phyloP scores from a whole-genome alignment of 495 filamentous ascomycete species.

The Pyronema domesticum region DNA sequence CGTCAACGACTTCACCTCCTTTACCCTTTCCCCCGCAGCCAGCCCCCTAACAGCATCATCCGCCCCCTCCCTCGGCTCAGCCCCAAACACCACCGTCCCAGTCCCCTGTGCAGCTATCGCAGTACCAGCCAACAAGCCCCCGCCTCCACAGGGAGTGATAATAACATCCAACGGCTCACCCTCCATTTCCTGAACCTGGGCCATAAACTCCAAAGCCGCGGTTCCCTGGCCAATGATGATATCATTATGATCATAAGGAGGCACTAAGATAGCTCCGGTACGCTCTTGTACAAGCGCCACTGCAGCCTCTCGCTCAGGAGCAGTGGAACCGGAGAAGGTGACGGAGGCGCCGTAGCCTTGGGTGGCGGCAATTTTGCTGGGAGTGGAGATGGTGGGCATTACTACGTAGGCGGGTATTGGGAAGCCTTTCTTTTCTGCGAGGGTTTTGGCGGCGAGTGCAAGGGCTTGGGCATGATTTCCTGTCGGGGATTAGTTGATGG shows the following conservation, averaged over 20 bases:
- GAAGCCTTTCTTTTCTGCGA: constrained; percentile 26
- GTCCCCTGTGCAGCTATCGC: constrained; percentile 57
- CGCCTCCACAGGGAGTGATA: constrained; percentile 73
- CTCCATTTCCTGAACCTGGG: constrained; percentile 44
- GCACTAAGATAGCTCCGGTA: constrained; percentile 61
- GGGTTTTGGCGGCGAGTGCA: constrained; percentile 58
- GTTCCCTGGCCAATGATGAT: constrained; percentile 89
- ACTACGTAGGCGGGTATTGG: constrained; percentile 60
- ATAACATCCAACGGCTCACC: constrained; percentile 47
- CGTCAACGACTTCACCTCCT: constrained; percentile 52
- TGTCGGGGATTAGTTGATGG: constrained; percentile 16
- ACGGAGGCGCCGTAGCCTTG: constrained; percentile 56
- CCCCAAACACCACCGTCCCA: constrained; percentile 60
- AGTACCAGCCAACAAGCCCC: constrained; percentile 70
- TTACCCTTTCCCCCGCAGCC: constrained; percentile 40
- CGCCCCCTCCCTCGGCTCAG: constrained; percentile 64
- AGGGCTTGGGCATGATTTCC: constrained; percentile 96
- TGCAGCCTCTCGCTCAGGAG: constrained; percentile 62
- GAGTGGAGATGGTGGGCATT: constrained; percentile 71
- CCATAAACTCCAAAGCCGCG: constrained; percentile 60
- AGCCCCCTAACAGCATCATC: constrained; percentile 65
- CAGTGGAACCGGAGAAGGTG: constrained; percentile 65
- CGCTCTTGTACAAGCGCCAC: constrained; percentile 43
- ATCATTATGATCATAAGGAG: constrained; percentile 80
- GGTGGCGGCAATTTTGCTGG: constrained; percentile 74